Evolutionary conservation across 148 eudicot species (phyloP).

Genomic region (Bassia scoparia): DNA sequence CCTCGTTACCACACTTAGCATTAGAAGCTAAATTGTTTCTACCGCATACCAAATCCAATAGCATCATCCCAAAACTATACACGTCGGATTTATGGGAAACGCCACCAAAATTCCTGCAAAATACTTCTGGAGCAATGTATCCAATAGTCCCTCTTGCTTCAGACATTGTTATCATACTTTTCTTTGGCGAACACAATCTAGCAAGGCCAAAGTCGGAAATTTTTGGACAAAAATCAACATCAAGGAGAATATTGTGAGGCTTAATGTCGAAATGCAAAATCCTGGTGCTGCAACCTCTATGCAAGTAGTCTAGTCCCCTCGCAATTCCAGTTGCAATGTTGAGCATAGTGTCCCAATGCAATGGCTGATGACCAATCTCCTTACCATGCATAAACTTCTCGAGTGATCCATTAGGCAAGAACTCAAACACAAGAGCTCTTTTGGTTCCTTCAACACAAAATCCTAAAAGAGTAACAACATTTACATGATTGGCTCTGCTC

Average conservation of each 20-base stretch:
- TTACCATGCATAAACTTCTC: constrained; percentile 6
- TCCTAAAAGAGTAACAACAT: constrained; percentile 56
- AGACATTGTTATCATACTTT: constrained; percentile 19
- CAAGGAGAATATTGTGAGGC: no score
- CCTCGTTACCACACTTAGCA: no score
- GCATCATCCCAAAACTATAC: constrained; percentile 27
- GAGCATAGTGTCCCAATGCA: no score
- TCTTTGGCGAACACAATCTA: constrained; percentile 19
- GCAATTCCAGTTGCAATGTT: no score
- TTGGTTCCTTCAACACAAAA: no score
- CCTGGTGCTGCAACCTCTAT: no score
- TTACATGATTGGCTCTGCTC: constrained; percentile 54
- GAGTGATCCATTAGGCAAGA: constrained; percentile 51
- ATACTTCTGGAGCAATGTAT: no score
- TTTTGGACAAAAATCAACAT: no score
- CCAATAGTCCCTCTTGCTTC: constrained; percentile 32
- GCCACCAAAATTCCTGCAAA: constrained; percentile 8
- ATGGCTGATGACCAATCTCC: neutral
- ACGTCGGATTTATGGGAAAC: constrained; percentile 25
- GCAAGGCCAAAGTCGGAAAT: constrained; percentile 38
- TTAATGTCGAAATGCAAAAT: no score
- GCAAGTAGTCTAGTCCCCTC: constrained; percentile 19
- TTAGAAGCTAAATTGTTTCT: no score
- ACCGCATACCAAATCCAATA: constrained; percentile 15
- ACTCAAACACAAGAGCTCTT: constrained; percentile 64